Percentiles rank a stretch among this genome's conserved stretches.
These are phyloP conservation scores for Ophiostoma triangulosporum DNA, from an alignment of 2,329 filamentous ascomycete species.

Conservation along the genomic window DNA sequence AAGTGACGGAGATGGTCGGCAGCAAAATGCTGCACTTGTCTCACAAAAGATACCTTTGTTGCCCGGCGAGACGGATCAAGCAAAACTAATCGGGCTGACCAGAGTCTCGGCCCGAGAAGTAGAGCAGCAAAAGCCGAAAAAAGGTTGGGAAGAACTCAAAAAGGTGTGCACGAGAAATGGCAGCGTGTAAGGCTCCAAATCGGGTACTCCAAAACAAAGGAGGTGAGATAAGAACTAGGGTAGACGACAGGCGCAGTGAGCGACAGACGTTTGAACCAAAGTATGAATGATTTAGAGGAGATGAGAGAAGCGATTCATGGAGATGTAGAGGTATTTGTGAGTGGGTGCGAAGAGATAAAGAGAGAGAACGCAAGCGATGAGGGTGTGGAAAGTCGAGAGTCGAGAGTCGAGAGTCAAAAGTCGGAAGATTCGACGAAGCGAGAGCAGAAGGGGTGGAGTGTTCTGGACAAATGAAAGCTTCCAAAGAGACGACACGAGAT, in stretches of 20 bases:
- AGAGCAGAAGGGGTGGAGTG: too few species aligned
- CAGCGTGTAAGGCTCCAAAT: neutral
- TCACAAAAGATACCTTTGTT: neutral
- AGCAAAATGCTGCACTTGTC: neutral
- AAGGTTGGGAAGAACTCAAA: neutral
- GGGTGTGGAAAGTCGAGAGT: neutral
- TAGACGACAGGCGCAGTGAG: neutral
- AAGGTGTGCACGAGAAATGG: neutral
- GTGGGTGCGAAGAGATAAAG: neutral
- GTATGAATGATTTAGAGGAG: neutral
- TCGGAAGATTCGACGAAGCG: too few species aligned
- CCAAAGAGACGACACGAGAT: neutral
- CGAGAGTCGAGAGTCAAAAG: neutral
- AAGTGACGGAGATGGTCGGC: neutral
- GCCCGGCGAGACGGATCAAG: neutral
- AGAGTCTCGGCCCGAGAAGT: neutral
- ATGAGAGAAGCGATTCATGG: constrained; percentile 2
- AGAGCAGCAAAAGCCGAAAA: neutral
- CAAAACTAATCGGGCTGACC: neutral
- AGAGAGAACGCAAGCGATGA: neutral
- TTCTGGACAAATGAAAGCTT: neutral
- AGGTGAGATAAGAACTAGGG: neutral
- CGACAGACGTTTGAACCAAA: neutral
- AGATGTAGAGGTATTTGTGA: neutral
- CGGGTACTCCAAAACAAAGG: neutral